phyloP scores from a whole-genome alignment of 192 early-diverging fungal genomes.

The Phlyctochytrium planicorne region DNA sequence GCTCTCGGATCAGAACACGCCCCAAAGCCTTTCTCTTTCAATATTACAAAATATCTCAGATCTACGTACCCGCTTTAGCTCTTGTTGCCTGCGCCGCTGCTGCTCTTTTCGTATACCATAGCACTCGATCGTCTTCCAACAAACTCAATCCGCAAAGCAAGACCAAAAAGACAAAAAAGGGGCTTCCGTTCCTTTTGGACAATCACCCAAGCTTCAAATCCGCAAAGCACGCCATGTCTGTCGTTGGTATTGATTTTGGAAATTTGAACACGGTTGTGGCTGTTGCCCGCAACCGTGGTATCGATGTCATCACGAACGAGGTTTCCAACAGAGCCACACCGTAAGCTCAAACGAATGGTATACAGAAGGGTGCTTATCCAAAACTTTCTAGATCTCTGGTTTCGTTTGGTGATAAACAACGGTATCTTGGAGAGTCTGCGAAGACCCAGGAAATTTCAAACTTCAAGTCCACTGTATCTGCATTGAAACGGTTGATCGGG shows the following conservation, averaged over 20 bases:
- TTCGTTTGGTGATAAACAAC: slow-evolving; percentile 90
- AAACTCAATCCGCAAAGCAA: not conserved
- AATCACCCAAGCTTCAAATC: no score
- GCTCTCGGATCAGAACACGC: no score
- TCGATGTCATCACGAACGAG: slow-evolving; percentile 94
- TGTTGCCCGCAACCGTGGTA: slow-evolving; percentile 93
- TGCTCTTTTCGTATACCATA: slow-evolving; percentile 20
- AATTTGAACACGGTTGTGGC: slow-evolving; percentile 93
- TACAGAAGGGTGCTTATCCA: no score
- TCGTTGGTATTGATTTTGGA: slow-evolving; percentile 92
- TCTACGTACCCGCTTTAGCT: slow-evolving; percentile 20
- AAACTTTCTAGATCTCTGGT: slow-evolving; percentile 67
- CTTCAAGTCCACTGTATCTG: slow-evolving; percentile 89
- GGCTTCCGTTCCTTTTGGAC: slow-evolving; percentile 17
- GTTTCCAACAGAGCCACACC: slow-evolving; percentile 92
- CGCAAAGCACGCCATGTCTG: slow-evolving; percentile 46
- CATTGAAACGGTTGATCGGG: slow-evolving; percentile 87
- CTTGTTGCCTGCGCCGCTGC: slow-evolving; percentile 20
- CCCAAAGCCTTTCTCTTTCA: no score
- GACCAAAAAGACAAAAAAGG: no score
- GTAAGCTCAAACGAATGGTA: slow-evolving; percentile 59
- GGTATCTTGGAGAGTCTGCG: slow-evolving; percentile 88
- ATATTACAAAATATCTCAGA: not conserved
- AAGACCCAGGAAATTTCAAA: slow-evolving; percentile 90
- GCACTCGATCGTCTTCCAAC: not conserved